These are phyloP conservation scores for Dothistroma pini DNA, from an alignment of 2,329 filamentous ascomycete genomes.

Conservation along the genomic window DNA sequence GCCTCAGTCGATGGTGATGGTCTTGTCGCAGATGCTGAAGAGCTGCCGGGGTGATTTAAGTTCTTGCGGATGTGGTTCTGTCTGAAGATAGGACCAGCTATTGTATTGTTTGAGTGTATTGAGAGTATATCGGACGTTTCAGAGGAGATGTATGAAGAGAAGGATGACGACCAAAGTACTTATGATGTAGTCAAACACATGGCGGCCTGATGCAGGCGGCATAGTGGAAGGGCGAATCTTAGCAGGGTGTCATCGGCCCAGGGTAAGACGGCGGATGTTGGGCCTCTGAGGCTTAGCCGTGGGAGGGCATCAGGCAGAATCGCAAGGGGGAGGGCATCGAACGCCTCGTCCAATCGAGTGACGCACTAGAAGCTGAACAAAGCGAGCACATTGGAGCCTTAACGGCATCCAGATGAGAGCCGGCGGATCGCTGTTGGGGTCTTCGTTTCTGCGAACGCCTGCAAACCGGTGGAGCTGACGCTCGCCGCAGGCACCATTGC, in stretches of 20 bases:
- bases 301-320: not conserved
- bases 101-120: not conserved
- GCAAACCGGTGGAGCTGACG: not conserved
- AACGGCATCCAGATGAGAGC: not conserved
- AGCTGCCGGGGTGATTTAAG: not conserved
- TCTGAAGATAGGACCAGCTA: slow-evolving; percentile 7
- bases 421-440: not conserved
- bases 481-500: slow-evolving; percentile 3
- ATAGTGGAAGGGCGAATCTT: slow-evolving; percentile 1
- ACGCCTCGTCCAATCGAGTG: not conserved
- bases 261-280: slow-evolving; percentile 2
- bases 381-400: not conserved
- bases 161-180: not conserved
- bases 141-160: not conserved
- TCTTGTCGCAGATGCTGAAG: not conserved
- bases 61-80: not conserved
- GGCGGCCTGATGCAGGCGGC: slow-evolving; percentile 5
- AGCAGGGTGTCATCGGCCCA: slow-evolving; percentile 2
- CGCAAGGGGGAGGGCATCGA: not conserved
- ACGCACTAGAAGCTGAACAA: not conserved
- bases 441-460: slow-evolving; percentile 1
- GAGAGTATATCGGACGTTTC: not conserved
- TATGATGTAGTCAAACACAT: not conserved
- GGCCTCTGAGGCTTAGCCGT: slow-evolving; percentile 6
- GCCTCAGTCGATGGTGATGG: not conserved